These are phyloP conservation scores for Forsythia viridissima DNA, from an alignment of 257 asterid genomes.

Conservation along the genomic window DNA sequence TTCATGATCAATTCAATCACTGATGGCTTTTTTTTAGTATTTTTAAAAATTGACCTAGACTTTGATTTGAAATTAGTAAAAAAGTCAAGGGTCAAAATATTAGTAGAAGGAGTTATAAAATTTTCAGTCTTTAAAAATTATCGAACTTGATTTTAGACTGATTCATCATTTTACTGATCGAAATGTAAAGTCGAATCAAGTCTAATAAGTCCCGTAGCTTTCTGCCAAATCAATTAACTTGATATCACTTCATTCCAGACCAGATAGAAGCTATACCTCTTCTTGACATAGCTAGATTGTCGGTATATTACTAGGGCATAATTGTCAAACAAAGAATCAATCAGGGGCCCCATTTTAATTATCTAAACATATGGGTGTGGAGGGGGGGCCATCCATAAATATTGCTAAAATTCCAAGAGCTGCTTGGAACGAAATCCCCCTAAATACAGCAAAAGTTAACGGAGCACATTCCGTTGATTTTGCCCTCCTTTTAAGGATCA, in stretches of 20 bases:
- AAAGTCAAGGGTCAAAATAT: no score
- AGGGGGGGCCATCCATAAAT: conserved; percentile 1
- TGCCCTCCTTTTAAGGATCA: conserved; percentile 32
- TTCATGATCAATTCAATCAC: neutral
- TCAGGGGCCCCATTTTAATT: conserved; percentile 25
- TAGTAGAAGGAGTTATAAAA: no score
- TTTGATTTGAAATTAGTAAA: no score
- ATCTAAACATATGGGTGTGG: neutral
- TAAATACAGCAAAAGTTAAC: conserved; percentile 36
- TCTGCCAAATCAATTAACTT: neutral
- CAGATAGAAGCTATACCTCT: neutral
- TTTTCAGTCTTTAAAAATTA: no score
- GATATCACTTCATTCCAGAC: conserved; percentile 10
- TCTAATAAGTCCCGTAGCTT: conserved; percentile 2
- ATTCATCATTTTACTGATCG: no score
- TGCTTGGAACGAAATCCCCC: conserved; percentile 26
- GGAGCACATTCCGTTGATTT: conserved; percentile 12
- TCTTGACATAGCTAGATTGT: conserved; percentile 29
- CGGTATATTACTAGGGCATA: conserved; percentile 30
- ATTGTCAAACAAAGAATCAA: conserved; percentile 27
- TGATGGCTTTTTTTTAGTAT: no score
- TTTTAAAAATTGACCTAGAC: no score
- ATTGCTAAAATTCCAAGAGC: neutral
- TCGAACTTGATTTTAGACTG: no score
- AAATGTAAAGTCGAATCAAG: no score